phyloP scores from a whole-genome alignment of 257 asterid genomes.

The Solanum paucissectum region DNA sequence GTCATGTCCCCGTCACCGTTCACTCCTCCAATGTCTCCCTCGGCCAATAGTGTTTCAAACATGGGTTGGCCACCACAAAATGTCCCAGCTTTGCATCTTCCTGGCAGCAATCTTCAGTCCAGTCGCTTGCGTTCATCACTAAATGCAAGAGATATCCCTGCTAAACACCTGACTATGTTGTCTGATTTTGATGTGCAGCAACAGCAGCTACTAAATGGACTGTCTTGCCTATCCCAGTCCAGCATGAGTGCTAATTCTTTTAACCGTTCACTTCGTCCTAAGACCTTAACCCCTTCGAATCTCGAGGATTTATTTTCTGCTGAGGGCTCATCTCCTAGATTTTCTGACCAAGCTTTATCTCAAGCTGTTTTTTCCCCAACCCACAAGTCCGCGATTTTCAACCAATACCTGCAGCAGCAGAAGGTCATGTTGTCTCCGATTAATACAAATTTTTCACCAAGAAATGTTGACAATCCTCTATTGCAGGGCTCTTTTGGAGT shows the following conservation, averaged over 20 bases:
- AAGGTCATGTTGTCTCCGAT: slow-evolving; percentile 59
- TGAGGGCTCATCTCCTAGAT: slow-evolving; percentile 71
- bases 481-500: slow-evolving; percentile 46
- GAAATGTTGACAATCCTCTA: slow-evolving; percentile 41
- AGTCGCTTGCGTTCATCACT: slow-evolving; percentile 75
- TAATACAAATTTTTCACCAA: slow-evolving; percentile 49
- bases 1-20: slow-evolving; percentile 47
- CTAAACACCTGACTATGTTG: slow-evolving; percentile 29
- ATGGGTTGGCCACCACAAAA: slow-evolving; percentile 57
- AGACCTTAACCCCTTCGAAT: slow-evolving; percentile 47
- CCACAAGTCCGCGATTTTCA: slow-evolving; percentile 43
- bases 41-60: slow-evolving; percentile 39
- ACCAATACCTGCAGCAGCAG: slow-evolving; percentile 78
- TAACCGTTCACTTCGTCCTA: slow-evolving; percentile 43
- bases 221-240: slow-evolving; percentile 24
- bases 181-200: slow-evolving; percentile 42
- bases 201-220: slow-evolving; percentile 40
- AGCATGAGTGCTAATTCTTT: slow-evolving; percentile 19
- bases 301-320: slow-evolving; percentile 63
- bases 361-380: slow-evolving; percentile 51
- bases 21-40: slow-evolving; percentile 82
- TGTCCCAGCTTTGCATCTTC: slow-evolving; percentile 64
- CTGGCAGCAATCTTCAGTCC: slow-evolving; percentile 63
- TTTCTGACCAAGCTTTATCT: slow-evolving; percentile 44
- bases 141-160: slow-evolving; percentile 53